These are phyloP conservation scores for Saccharomyces hybrid DNA, from an alignment of 1,139 yeast genomes.

Conservation along the genomic window DNA sequence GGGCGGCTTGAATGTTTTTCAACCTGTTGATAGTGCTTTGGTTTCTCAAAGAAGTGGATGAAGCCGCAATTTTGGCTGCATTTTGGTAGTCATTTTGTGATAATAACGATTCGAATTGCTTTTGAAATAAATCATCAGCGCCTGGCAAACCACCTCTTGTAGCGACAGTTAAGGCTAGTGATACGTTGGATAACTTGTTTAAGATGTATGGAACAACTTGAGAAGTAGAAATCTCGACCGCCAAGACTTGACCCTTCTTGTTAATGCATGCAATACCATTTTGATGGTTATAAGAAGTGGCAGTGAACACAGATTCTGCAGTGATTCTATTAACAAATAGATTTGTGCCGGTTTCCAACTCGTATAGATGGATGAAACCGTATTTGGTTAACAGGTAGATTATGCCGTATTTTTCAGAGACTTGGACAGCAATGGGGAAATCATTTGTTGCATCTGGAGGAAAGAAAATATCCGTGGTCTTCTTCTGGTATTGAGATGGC, in stretches of 20 bases:
- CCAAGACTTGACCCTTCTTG: slow-evolving; percentile 90
- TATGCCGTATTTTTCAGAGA: slow-evolving; percentile 79
- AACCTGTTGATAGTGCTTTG: slow-evolving; percentile 91
- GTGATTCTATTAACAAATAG: slow-evolving; percentile 95
- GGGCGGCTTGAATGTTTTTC: slow-evolving; percentile 88
- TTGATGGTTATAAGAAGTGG: slow-evolving; percentile 62
- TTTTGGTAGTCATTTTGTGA: slow-evolving; percentile 80
- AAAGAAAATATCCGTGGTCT: slow-evolving; percentile 87
- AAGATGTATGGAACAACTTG: slow-evolving; percentile 86
- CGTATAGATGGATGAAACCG: slow-evolving; percentile 94
- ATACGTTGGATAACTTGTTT: slow-evolving; percentile 77
- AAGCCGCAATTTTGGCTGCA: slow-evolving; percentile 97
- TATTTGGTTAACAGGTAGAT: slow-evolving; percentile 86
- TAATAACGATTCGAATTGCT: slow-evolving; percentile 83
- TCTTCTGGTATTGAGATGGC: slow-evolving; percentile 75
- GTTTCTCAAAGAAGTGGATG: slow-evolving; percentile 88
- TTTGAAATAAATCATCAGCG: slow-evolving; percentile 84
- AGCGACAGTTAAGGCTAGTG: slow-evolving; percentile 81
- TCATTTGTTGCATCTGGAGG: slow-evolving; percentile 96
- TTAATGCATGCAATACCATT: slow-evolving; percentile 91
- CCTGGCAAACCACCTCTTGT: slow-evolving; percentile 97
- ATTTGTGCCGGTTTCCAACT: slow-evolving; percentile 85
- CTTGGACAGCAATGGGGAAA: slow-evolving; percentile 91
- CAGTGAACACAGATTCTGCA: slow-evolving; percentile 92
- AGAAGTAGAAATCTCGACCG: slow-evolving; percentile 81